Conservation (phyloP, 495 filamentous ascomycete species). For the Mytilinidion resinicola region DNA sequence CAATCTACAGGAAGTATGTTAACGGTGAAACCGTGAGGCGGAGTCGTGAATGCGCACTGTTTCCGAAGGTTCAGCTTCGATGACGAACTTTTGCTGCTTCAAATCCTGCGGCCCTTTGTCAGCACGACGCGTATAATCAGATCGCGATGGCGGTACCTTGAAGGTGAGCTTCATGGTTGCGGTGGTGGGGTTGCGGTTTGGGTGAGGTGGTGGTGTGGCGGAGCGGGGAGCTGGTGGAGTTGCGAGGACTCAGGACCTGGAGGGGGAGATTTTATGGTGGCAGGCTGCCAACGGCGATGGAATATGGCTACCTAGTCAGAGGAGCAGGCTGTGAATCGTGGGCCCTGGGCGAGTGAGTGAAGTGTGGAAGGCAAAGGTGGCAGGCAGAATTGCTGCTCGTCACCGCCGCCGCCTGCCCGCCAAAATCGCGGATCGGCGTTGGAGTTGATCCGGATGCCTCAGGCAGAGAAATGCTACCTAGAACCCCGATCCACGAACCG, state of each 20-base stretch:
- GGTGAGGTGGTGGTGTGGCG: slow-evolving; percentile 3
- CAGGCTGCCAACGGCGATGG: neutral
- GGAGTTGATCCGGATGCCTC: too few species aligned
- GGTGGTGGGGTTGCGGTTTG: slow-evolving; percentile 1
- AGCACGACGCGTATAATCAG: neutral
- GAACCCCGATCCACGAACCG: too few species aligned
- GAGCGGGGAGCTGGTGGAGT: slow-evolving; percentile 9
- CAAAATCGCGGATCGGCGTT: too few species aligned
- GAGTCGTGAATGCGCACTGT: slow-evolving; percentile 55
- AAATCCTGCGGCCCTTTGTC: slow-evolving; percentile 54
- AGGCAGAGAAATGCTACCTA: too few species aligned
- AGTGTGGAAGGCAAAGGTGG: too few species aligned
- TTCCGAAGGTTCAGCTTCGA: slow-evolving; percentile 89
- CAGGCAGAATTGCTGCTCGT: too few species aligned
- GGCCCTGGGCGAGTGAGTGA: neutral
- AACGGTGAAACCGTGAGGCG: neutral
- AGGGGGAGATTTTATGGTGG: neutral
- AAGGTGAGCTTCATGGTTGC: slow-evolving; percentile 76
- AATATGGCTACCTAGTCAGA: neutral
- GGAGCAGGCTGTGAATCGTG: neutral
- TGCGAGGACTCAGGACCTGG: neutral
- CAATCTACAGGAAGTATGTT: slow-evolving; percentile 51
- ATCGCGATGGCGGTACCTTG: slow-evolving; percentile 49
- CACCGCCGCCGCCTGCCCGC: too few species aligned
- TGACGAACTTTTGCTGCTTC: slow-evolving; percentile 94